Base-by-base conservation (phyloP, 2,329 filamentous ascomycete genomes). In the Daldinia sp. region DNA sequence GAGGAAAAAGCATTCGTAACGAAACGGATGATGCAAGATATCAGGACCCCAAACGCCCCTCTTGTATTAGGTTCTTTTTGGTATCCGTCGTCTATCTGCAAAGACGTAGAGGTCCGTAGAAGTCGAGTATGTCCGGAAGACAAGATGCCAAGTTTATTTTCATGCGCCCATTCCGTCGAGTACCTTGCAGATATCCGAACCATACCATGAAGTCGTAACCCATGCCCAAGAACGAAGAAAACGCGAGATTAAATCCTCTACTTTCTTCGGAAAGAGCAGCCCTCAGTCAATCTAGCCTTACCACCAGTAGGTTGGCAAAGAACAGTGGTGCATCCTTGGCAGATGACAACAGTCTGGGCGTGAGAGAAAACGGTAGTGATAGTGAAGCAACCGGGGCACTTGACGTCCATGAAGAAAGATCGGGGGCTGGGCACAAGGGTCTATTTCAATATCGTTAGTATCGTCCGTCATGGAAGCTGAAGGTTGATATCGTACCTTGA, bases 321-420 rank as follows among this genome's bases (percentile, higher is more conserved):
- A 75, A 99, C 95, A 77, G 96, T 97, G 78, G 94, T 97, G 92
- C 95, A 99, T 78, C 95, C 95, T 80, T 93, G 93, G 91, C 95
- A 99, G 88, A 98, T 96, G 83, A 99, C 95, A 82, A 99, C 95
- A 81, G 95, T 99, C 89, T 99, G 95, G 83, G 95, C 95, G 89
- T 99, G 95, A 71, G 94, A 98, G 92, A 98, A 99, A 84, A 99
- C 95, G 82, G 95, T 99, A 83, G 95, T 99, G 89, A 99, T 99
- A 83, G 94, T 97, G 91, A 98, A 99, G 92, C 95, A 99, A 79
- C 95, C 95, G 81, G 95, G 95, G 92, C 95, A 99, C 91, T 99
- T 99, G 87, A 99, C 95, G 82, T 99, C 95, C 95, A 99, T 99
- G 92, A 99, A 99, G 92, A 98, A 99, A 74, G 94, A 98, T 82